phyloP scores from a whole-genome alignment of 371 early-diverging fungal species.

The Smittium culicis region DNA sequence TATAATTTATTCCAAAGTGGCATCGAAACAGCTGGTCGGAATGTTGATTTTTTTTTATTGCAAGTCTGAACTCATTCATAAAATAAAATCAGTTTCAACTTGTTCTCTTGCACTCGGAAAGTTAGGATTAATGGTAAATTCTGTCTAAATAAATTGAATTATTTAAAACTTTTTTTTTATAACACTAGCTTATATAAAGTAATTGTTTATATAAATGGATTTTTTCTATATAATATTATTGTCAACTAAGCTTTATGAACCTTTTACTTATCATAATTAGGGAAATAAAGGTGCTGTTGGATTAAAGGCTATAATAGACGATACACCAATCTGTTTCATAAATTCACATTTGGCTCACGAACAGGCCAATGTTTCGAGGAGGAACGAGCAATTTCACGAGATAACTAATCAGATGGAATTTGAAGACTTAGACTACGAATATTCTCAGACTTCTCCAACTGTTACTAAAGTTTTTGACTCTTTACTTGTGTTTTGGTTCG shows the following conservation, averaged over 20 bases:
- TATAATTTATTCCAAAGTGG: conserved; percentile 41
- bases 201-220: conserved; percentile 31
- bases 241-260: conserved; percentile 17
- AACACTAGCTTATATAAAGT: not conserved
- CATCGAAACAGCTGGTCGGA: conserved; percentile 69
- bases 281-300: conserved; percentile 92
- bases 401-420: conserved; percentile 59
- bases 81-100: conserved; percentile 43
- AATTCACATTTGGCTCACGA: conserved; percentile 85
- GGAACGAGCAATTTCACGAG: conserved; percentile 80
- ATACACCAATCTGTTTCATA: conserved; percentile 73
- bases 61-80: conserved; percentile 34
- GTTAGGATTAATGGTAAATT: conserved; percentile 50
- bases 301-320: conserved; percentile 56
- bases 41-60: conserved; percentile 70
- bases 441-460: conserved; percentile 6
- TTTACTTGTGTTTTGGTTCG: conserved; percentile 64
- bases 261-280: conserved; percentile 12
- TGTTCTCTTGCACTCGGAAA: conserved; percentile 57
- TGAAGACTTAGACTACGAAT: conserved; percentile 18
- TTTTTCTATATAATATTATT: conserved; percentile 8
- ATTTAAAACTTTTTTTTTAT: not conserved
- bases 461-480: conserved; percentile 23
- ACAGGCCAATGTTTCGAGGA: conserved; percentile 50
- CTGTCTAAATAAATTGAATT: not conserved